Evolutionary conservation across 75 land plant species (phyloP).

Genomic region (Selaginella moellendorffii): DNA sequence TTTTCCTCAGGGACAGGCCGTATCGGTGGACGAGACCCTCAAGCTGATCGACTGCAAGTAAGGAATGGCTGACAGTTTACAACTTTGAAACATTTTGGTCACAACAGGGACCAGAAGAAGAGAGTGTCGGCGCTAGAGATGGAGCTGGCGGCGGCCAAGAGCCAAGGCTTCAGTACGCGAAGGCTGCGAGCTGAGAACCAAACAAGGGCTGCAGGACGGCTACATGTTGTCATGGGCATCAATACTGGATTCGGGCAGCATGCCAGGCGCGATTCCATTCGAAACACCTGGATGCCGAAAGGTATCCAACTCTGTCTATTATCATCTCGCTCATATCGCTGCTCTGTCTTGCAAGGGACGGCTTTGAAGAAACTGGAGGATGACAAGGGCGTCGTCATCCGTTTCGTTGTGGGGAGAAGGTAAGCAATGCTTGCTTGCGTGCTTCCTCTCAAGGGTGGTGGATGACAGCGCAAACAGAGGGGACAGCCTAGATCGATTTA

Average conservation of each 20-base stretch:
- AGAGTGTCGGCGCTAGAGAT: conserved; percentile 33
- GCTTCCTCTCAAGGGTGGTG: not conserved
- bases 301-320: not conserved
- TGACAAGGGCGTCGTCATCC: not conserved
- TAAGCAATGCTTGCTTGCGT: not conserved
- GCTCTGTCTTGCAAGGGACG: not conserved
- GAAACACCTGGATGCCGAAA: conserved; percentile 7
- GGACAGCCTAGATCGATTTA: not conserved
- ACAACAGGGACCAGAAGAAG: conserved; percentile 28
- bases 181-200: not conserved
- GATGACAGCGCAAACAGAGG: conserved; percentile 9
- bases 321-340: too few relatives aligned
- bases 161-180: conserved; percentile 19
- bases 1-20: not conserved
- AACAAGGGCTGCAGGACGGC: not conserved
- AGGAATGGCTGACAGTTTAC: not conserved
- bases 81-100: not conserved
- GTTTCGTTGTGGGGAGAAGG: conserved; percentile 2
- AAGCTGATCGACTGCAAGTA: conserved; percentile 9
- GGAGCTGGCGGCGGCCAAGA: conserved; percentile 40
- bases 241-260: conserved; percentile 1
- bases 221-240: not conserved
- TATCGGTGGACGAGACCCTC: conserved; percentile 6
- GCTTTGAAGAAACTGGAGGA: not conserved
- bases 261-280: not conserved